phyloP scores from a whole-genome alignment of 2,329 filamentous ascomycete species.

The Microdochium trichocladiopsis region DNA sequence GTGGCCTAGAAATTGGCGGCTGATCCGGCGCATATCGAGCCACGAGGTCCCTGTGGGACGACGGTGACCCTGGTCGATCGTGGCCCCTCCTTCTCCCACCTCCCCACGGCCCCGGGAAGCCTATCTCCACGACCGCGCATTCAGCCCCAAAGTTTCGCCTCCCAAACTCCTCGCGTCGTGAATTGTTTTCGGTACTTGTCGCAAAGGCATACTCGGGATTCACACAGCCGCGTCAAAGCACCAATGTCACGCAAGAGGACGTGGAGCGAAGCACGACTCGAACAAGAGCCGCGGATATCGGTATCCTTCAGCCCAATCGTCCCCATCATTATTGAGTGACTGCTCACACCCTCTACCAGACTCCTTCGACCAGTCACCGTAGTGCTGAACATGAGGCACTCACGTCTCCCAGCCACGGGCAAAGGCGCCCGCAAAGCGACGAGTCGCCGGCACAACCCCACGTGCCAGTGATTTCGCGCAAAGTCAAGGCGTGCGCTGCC shows the following conservation, averaged over 20 bases:
- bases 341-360: background rate
- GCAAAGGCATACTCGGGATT: no score
- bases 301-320: background rate
- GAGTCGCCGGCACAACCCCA: background rate
- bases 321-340: background rate
- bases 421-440: background rate
- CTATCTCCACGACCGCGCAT: no score
- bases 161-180: no score
- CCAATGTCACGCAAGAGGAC: background rate
- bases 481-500: constrained; percentile 31
- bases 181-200: no score
- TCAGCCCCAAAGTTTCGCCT: no score
- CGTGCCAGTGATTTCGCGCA: constrained; percentile 21
- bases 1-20: no score
- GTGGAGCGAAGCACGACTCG: background rate
- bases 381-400: background rate
- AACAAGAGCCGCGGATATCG: background rate
- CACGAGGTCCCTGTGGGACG: no score
- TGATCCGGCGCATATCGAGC: no score
- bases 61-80: no score
- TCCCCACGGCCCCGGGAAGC: no score
- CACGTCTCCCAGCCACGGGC: background rate
- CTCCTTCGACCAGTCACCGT: background rate
- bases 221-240: no score
- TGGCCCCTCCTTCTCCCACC: no score